Evolutionary conservation across 306 rosid genomes (phyloP).

Genomic region (Betula pendula): DNA sequence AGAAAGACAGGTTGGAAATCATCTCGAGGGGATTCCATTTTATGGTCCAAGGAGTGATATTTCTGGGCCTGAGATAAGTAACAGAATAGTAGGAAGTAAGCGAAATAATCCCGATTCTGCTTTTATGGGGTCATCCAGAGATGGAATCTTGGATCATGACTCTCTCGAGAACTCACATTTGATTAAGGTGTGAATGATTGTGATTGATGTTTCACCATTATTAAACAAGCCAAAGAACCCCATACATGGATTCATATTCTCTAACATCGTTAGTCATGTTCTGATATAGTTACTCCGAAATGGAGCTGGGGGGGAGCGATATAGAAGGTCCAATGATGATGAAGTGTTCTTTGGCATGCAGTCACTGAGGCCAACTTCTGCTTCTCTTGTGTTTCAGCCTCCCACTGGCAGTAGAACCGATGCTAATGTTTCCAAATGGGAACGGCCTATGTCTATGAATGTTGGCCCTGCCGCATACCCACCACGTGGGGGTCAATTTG

Average conservation of each 20-base stretch:
- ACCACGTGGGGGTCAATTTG: conserved; percentile 56
- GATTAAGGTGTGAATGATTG: conserved; percentile 61
- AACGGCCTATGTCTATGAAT: conserved; percentile 63
- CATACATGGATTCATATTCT: conserved; percentile 3
- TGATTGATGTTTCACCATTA: conserved; percentile 12
- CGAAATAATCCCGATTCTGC: conserved; percentile 82
- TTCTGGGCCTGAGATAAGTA: conserved; percentile 68
- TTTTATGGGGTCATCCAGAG: conserved; percentile 72
- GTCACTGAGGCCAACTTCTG: conserved; percentile 63
- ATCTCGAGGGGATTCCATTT: conserved; percentile 90
- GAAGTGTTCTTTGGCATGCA: conserved; percentile 60
- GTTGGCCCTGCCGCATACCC: conserved; percentile 60
- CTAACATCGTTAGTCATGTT: conserved; percentile 27
- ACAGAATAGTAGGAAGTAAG: conserved; percentile 70
- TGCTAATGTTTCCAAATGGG: conserved; percentile 55
- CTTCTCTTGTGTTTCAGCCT: conserved; percentile 67
- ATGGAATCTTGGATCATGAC: conserved; percentile 63
- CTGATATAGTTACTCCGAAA: conserved; percentile 58
- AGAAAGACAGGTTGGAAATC: conserved; percentile 74
- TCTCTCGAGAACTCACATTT: conserved; percentile 70
- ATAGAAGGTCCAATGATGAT: conserved; percentile 75
- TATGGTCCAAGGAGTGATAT: conserved; percentile 77
- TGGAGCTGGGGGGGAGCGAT: conserved; percentile 69
- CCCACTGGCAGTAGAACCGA: conserved; percentile 55
- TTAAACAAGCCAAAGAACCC: conserved; percentile 5